Evolutionary conservation across 2,329 filamentous ascomycete species (phyloP), one percentile per base, ranked within the genome.

Genomic region (Thielaviopsis populi): DNA sequence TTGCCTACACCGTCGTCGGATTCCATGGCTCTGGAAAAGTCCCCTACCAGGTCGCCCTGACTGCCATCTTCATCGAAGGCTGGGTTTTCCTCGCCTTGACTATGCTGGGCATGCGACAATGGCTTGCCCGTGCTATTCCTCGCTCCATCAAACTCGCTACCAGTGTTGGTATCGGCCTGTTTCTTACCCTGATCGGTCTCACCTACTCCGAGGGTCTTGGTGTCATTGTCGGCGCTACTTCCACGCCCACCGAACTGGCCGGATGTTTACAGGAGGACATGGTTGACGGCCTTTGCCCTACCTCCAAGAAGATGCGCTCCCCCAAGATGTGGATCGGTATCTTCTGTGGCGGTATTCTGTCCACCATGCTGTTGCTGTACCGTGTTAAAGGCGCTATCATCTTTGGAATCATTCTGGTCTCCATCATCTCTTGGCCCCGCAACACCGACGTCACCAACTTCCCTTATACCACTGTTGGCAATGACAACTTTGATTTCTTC

Each of bases 261-360:
- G 90, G 89, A 30, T 92, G 89, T 72, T 76, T 71, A 37, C 70
- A 70, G 13, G 65, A 53, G 6, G 63, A 64, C 15, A 73, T 76
- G 3, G 69, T 69, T 24, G 70, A 73, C 54, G 86, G 86, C 10
- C 69, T 82, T 6, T 94, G 68, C 72, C 81, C 82, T 0, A 75
- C 77, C 60, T 74, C 70, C 42, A 77, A 81, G 63, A 91, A 91
- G 79, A 92, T 95, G 89, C 83, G 88, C 66, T 89, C 81, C 70
- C 88, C 89, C 0, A 83, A 86, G 27, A 83, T 95, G 82, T 95
- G 90, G 90, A 80, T 95, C 61, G 90, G 89, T 43, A 91, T 95
- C 69, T 94, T 95, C 77, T 88, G 87, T 69, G 89, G 89, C 53
- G 89, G 89, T 66, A 80, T 95, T 67, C 75, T 95, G 59, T 95